Base-by-base conservation (phyloP, 768 basidiomycete species). In the Filobasidium wieringae region DNA sequence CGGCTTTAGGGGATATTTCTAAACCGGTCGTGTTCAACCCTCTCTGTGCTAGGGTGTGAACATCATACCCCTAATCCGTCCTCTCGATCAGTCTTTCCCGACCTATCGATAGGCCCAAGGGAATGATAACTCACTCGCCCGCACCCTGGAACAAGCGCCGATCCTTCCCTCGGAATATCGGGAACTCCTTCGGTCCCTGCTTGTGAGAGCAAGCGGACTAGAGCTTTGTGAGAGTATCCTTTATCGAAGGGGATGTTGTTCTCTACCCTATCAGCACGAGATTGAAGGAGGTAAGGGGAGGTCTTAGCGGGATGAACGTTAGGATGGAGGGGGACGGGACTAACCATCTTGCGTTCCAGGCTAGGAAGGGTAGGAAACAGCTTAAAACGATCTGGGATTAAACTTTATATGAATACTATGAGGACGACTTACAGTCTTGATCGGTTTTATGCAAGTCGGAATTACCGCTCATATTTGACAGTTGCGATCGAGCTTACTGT, bases 41-140 rank as follows among this genome's bases (percentile, higher is more conserved):
- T 39, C 54, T 5, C 24, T 60, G 36, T 29, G 70, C 68, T 27
- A 72, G 58, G 1, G 64, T 41, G 29, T 64, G 47, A 0, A 72
- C 64, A 51, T 72, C 70, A 50, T 72, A 69, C 1, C 70, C 70
- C 70, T 71, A n/a, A n/a, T n/a, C n/a, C n/a, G n/a, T n/a, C n/a
- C n/a, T n/a, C n/a, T n/a, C n/a, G n/a, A n/a, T n/a, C n/a, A n/a
- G n/a, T n/a, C n/a, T n/a, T n/a, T n/a, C n/a, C n/a, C n/a, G n/a
- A n/a, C n/a, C n/a, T n/a, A n/a, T n/a, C n/a, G n/a, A n/a, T n/a
- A n/a, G n/a, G n/a, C n/a, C n/a, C n/a, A n/a, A 19, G 9, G n/a
- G 27, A 26, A 1, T 36, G 33, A 26, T 2, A 2, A 33, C 34
- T 7, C 43, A 57, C 56, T 31, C 34, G 50, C 32, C 56, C 56